Evolutionary conservation across 495 filamentous ascomycete species (phyloP).

Genomic region (Pseudotulostoma volvatum): DNA sequence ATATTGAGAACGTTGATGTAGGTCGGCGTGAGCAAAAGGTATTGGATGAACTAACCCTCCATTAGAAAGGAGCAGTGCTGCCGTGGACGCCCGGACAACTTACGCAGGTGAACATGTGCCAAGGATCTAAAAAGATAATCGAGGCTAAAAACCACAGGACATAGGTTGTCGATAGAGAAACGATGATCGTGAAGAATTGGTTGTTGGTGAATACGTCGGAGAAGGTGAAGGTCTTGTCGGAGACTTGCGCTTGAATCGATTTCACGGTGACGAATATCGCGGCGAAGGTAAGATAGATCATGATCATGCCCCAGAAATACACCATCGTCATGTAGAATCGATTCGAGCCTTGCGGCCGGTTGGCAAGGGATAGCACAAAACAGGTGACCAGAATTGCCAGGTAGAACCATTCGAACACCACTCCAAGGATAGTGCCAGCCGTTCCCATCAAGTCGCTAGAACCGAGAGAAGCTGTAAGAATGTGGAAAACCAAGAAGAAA

Average conservation of each 20-base stretch:
- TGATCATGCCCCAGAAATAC: slow-evolving; percentile 90
- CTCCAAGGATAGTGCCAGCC: slow-evolving; percentile 60
- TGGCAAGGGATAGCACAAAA: slow-evolving; percentile 89
- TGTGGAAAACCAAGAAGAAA: slow-evolving; percentile 98
- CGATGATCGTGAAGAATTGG: slow-evolving; percentile 83
- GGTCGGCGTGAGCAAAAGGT: slow-evolving; percentile 83
- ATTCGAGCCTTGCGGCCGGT: slow-evolving; percentile 86
- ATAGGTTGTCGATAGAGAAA: slow-evolving; percentile 84
- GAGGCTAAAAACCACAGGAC: slow-evolving; percentile 85
- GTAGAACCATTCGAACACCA: slow-evolving; percentile 94
- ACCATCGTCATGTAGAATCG: slow-evolving; percentile 94
- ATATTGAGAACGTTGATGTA: slow-evolving; percentile 97
- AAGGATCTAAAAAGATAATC: slow-evolving; percentile 93
- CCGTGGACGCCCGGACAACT: slow-evolving; percentile 7
- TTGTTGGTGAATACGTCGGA: slow-evolving; percentile 64
- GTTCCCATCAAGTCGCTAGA: slow-evolving; percentile 48
- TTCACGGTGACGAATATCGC: slow-evolving; percentile 87
- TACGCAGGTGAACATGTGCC: slow-evolving; percentile 91
- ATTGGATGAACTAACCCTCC: slow-evolving; percentile 59
- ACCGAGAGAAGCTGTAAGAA: slow-evolving; percentile 75
- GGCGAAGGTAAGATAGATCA: slow-evolving; percentile 89
- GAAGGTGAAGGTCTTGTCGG: slow-evolving; percentile 40
- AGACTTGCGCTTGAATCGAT: slow-evolving; percentile 55
- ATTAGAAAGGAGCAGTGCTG: slow-evolving; percentile 5
- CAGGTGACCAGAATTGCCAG: slow-evolving; percentile 81